A percentile compares a stretch with the other conserved stretches of the same genome.
phyloP scores from a whole-genome alignment of 495 filamentous ascomycete genomes.

The Talaromyces ruber region DNA sequence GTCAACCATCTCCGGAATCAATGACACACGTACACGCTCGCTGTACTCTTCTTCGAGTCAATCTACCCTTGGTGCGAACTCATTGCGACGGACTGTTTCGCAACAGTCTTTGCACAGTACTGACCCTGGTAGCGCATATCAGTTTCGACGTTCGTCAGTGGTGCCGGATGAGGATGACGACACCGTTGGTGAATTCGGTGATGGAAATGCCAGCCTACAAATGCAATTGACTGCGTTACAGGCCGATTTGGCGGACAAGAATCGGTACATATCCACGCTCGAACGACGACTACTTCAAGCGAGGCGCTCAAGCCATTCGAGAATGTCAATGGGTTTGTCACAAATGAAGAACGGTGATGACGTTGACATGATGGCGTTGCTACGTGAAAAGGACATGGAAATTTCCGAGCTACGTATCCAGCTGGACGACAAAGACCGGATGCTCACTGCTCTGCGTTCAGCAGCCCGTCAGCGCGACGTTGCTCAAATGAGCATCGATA shows the following conservation, averaged over 20 bases:
- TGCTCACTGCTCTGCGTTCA: slow-evolving; percentile 81
- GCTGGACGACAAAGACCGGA: slow-evolving; percentile 91
- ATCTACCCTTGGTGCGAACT: slow-evolving; percentile 52
- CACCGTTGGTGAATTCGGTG: slow-evolving; percentile 67
- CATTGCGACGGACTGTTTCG: slow-evolving; percentile 55
- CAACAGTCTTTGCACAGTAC: slow-evolving; percentile 49
- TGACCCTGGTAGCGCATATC: slow-evolving; percentile 28
- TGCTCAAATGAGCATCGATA: slow-evolving; percentile 52
- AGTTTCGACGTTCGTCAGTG: slow-evolving; percentile 24
- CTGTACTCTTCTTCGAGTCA: slow-evolving; percentile 65
- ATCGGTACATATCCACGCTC: slow-evolving; percentile 87
- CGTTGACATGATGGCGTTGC: slow-evolving; percentile 52
- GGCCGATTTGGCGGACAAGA: slow-evolving; percentile 90
- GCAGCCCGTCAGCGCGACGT: slow-evolving; percentile 80
- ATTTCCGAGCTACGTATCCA: slow-evolving; percentile 83
- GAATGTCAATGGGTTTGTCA: slow-evolving; percentile 64
- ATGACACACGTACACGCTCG: slow-evolving; percentile 43
- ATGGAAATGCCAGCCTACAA: slow-evolving; percentile 73
- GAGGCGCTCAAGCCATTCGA: slow-evolving; percentile 78
- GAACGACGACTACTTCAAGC: slow-evolving; percentile 91
- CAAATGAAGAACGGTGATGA: slow-evolving; percentile 53
- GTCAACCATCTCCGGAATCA: slow-evolving; percentile 48
- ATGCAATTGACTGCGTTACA: slow-evolving; percentile 82
- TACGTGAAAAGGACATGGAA: slow-evolving; percentile 89
- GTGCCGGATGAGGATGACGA: slow-evolving; percentile 62